Evolutionary conservation across 164 flowering plant species (phyloP), one percentile per base, ranked within the genome.

Genomic region (Vitis rupestris): DNA sequence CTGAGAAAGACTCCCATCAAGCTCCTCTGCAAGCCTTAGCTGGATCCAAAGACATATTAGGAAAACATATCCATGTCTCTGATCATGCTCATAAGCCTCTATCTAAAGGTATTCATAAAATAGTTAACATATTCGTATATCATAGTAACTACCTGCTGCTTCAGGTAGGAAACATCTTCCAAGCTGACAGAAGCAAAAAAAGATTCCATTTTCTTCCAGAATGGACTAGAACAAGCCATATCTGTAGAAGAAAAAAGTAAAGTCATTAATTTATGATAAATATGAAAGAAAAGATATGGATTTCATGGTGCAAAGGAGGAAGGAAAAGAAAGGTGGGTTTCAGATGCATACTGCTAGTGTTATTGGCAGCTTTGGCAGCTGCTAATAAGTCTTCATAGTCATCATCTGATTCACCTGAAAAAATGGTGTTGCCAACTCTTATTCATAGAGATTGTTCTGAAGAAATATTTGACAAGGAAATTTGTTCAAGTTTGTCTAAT

Each of bases 341-440:
- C 48, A 70, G 75, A 72, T 16, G 52, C 85, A 73, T 80, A 88
- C 94, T 67, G 53, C 77, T 80, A 58, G 89, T 80, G 69, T 76
- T 76, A 48, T 74, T 75, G 64, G 92, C 89, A 65, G 75, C 71
- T 48, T 79, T 79, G 23, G 89, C 94, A 73, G 92, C 90, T 17
- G 78, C 75, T 60, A 78, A 63, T 63, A 87, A 76, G 61, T 88
- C 91, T 68, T 85, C 94, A 71, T 69, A 87, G 71, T 90, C 94
- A 81, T 87, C 91, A 65, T 85, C 88, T 59, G 87, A 79, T 76
- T 85, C 87, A 61, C 85, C 91, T 87, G 78, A 56, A 75, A 55
- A 50, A 65, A 37, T 6, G 44, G 7, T 14, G 27, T 27, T 65
- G 13, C 30, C n/a, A 62, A 9, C 27, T 15, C 47, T 56, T 17